phyloP scores from a whole-genome alignment of 164 flowering plant species.

The Vitis amurensis region DNA sequence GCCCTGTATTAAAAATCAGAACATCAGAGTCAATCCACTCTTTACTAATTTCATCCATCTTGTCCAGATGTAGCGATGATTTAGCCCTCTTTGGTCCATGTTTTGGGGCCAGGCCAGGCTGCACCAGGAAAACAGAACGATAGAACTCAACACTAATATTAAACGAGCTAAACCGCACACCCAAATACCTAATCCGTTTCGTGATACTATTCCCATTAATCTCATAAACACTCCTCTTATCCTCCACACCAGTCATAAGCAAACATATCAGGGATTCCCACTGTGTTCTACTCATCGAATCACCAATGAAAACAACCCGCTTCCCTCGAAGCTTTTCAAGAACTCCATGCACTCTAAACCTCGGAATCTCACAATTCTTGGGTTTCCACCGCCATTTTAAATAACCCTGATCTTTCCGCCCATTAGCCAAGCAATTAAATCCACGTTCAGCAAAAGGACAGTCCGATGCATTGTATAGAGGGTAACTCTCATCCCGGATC shows the following conservation, averaged over 20 bases:
- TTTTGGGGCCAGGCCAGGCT: slow-evolving; percentile 48
- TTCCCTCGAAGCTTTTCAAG: slow-evolving; percentile 63
- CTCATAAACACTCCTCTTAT: slow-evolving; percentile 71
- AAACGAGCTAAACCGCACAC: slow-evolving; percentile 53
- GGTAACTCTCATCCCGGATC: slow-evolving; percentile 66
- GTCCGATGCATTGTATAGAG: slow-evolving; percentile 67
- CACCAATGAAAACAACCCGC: slow-evolving; percentile 83
- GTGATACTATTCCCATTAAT: slow-evolving; percentile 67
- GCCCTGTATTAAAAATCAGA: slow-evolving; percentile 81
- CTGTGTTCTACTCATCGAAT: slow-evolving; percentile 86
- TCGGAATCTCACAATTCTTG: slow-evolving; percentile 62
- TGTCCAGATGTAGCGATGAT: slow-evolving; percentile 56
- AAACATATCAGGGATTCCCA: slow-evolving; percentile 87
- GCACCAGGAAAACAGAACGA: slow-evolving; percentile 73
- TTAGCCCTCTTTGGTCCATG: slow-evolving; percentile 62
- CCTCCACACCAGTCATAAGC: slow-evolving; percentile 74
- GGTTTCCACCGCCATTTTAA: slow-evolving; percentile 91
- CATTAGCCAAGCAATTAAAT: slow-evolving; percentile 79
- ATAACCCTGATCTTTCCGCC: slow-evolving; percentile 64
- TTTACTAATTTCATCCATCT: slow-evolving; percentile 54
- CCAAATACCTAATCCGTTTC: slow-evolving; percentile 59
- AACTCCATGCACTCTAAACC: slow-evolving; percentile 37
- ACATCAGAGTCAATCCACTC: slow-evolving; percentile 77
- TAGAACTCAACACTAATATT: slow-evolving; percentile 61
- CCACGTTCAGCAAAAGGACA: slow-evolving; percentile 83